Conservation (phyloP, 1,139 yeast species). For the Komagataea norvegica region DNA sequence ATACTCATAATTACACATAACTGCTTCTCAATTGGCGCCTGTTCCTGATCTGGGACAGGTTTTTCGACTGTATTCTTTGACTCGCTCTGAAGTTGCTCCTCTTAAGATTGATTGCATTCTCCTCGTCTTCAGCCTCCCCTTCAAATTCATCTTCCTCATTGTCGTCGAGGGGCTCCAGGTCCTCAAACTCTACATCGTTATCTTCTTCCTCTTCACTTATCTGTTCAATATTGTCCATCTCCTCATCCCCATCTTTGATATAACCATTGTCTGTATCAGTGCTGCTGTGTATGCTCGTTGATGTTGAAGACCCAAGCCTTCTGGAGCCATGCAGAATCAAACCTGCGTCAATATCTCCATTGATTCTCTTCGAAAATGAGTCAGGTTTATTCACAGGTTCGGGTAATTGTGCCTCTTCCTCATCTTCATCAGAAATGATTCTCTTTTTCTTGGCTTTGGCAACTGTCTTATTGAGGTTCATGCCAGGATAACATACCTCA, state of each 20-base stretch:
- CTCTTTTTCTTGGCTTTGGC: conserved; percentile 11
- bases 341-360: conserved; percentile 7
- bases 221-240: conserved; percentile 1
- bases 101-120: conserved; percentile 21
- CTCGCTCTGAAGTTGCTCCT: conserved; percentile 17
- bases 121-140: conserved; percentile 20
- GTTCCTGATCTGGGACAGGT: conserved; percentile 21
- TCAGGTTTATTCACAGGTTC: conserved; percentile 18
- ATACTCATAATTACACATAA: background rate
- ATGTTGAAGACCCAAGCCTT: conserved; percentile 2
- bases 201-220: conserved; percentile 12
- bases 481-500: conserved; percentile 30
- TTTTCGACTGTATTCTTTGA: conserved; percentile 21
- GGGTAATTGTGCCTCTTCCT: conserved; percentile 14
- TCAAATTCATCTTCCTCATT: conserved; percentile 17
- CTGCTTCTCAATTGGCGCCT: conserved; percentile 19
- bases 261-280: background rate
- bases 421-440: conserved; percentile 15
- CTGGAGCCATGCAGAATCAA: conserved; percentile 5
- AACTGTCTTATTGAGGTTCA: conserved; percentile 19
- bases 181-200: conserved; percentile 11
- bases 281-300: background rate
- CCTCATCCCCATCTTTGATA: conserved; percentile 1
- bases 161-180: conserved; percentile 4
- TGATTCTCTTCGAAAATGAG: conserved; percentile 7